Evolutionary conservation across 192 early-diverging fungal genomes (phyloP).

Genomic region (Backusella tuberculispora): DNA sequence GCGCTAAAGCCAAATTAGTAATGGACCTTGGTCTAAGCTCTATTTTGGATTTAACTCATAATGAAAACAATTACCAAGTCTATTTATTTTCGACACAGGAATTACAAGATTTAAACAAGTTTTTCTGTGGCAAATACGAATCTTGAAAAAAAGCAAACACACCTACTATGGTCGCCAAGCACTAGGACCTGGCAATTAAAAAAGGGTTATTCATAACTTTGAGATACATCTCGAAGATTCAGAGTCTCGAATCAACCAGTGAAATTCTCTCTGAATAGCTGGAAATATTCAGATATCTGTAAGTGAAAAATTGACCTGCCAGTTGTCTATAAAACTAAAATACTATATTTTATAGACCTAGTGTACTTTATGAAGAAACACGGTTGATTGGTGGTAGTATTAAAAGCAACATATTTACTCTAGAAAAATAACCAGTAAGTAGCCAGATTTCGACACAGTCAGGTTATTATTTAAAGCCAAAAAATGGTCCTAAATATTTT

Average conservation of each 20-base stretch:
- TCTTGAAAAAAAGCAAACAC: neutral
- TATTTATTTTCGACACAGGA: neutral
- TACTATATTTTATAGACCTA: constrained; percentile 1
- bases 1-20: neutral
- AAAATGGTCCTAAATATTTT: too few relatives aligned
- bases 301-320: neutral
- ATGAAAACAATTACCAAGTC: neutral
- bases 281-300: neutral
- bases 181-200: neutral
- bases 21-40: constrained; percentile 7
- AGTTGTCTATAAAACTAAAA: neutral
- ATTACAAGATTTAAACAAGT: neutral
- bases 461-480: too few relatives aligned
- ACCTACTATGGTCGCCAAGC: neutral
- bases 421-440: too few relatives aligned
- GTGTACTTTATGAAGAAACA: too few relatives aligned
- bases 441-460: too few relatives aligned
- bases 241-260: neutral
- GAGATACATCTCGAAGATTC: neutral
- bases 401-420: neutral
- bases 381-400: neutral
- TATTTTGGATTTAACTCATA: neutral
- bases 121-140: neutral
- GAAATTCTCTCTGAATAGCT: neutral
- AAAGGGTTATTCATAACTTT: neutral